These are phyloP conservation scores for Pistacia integerrima DNA, from an alignment of 345 rosid species.

Conservation along the genomic window DNA sequence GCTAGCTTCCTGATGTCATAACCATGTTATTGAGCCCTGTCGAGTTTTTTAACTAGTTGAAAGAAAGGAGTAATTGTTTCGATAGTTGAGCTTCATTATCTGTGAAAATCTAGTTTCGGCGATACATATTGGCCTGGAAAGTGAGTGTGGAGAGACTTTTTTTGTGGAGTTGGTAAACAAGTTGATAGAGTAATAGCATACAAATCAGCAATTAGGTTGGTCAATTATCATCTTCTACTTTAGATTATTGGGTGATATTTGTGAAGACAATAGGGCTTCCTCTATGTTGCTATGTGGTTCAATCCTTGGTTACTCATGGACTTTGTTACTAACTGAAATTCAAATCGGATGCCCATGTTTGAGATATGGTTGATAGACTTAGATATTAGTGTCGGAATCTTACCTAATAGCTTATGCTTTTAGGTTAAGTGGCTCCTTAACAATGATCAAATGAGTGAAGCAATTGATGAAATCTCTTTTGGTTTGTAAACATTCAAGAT, in stretches of 20 bases:
- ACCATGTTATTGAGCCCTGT: slow-evolving; percentile 3
- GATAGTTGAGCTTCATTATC: slow-evolving; percentile 1
- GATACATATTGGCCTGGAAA: neutral
- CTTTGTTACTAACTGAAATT: too few species aligned
- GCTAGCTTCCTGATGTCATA: neutral
- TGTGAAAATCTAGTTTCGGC: neutral
- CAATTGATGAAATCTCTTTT: neutral
- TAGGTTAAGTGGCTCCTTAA: too few species aligned
- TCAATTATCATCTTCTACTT: neutral
- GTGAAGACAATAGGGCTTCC: neutral
- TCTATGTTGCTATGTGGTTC: neutral
- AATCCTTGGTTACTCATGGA: neutral
- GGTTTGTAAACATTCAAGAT: neutral
- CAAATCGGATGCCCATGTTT: neutral
- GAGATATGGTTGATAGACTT: too few species aligned
- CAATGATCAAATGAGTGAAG: neutral
- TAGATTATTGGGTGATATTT: slow-evolving; percentile 9
- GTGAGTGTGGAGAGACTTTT: neutral
- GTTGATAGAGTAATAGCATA: slow-evolving; percentile 7
- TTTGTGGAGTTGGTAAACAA: slow-evolving; percentile 4
- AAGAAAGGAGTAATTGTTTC: neutral
- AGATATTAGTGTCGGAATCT: too few species aligned
- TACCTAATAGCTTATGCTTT: too few species aligned
- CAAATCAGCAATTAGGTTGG: neutral
- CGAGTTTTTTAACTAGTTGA: neutral